Evolutionary conservation across 176 grass and related monocot genomes (phyloP).

Genomic region (Metroxylon sagu): DNA sequence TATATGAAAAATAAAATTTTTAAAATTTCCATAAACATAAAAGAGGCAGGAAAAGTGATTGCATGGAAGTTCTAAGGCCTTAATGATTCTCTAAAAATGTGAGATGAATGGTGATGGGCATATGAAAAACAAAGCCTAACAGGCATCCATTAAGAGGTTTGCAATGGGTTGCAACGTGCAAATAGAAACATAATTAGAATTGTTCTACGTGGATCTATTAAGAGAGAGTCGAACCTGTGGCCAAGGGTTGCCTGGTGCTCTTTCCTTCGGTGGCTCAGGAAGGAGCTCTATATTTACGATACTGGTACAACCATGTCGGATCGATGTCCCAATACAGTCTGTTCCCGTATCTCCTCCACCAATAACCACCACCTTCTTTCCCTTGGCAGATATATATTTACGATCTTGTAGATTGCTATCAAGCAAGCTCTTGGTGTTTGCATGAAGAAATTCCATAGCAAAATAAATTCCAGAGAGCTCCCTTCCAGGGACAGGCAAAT

Average conservation of each 20-base stretch:
- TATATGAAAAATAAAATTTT: background rate
- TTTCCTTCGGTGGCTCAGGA: slow-evolving; percentile 58
- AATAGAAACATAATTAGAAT: no score
- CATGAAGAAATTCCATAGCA: slow-evolving; percentile 97
- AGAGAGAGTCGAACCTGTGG: slow-evolving; percentile 55
- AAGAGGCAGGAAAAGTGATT: no score
- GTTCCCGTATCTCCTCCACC: slow-evolving; percentile 97
- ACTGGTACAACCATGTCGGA: slow-evolving; percentile 82
- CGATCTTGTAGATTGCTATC: slow-evolving; percentile 93
- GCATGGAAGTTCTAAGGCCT: no score
- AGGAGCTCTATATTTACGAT: slow-evolving; percentile 85
- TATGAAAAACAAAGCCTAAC: background rate
- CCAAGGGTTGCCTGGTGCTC: slow-evolving; percentile 80
- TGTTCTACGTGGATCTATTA: no score
- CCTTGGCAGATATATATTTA: slow-evolving; percentile 89
- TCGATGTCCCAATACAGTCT: slow-evolving; percentile 91
- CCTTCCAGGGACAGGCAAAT: slow-evolving; percentile 72
- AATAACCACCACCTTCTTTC: slow-evolving; percentile 98
- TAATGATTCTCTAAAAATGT: no score
- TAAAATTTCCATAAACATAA: no score
- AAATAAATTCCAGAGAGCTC: slow-evolving; percentile 80
- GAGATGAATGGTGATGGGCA: slow-evolving; percentile 10
- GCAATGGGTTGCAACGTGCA: no score
- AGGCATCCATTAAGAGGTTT: background rate
- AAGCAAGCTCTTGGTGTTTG: slow-evolving; percentile 94